Base-by-base conservation (phyloP, 257 asterid species). In the Solanum acaule region DNA sequence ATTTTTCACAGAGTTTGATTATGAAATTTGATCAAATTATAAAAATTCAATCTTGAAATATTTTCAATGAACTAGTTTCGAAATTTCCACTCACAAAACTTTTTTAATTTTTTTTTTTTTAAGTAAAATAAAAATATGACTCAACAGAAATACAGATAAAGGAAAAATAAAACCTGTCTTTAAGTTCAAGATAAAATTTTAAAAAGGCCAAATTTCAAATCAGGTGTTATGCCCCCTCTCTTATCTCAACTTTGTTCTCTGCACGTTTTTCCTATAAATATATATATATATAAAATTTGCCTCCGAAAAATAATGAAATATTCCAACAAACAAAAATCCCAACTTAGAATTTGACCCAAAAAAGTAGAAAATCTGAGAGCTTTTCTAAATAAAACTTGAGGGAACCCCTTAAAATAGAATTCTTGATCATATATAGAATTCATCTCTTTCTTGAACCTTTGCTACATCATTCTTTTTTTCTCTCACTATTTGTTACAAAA, bases 271-370 rank as follows among this genome's bases (percentile, higher is more conserved):
- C 27, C 78, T 87, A 25, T 29, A 81, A 46, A 49, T 81, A 27
- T 79, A 6, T 5, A 23, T 52, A 7, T 2, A 3, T n/a, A 10
- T 27, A 12, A 10, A 67, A 13, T 0, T 85, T 88, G 86, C 93
- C 93, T 92, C 96, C 95, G 93, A 82, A 92, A 88, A 88, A 23
- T 85, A 91, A 88, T 81, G 92, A 93, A 91, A 49, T 91, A 89
- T 92, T 93, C 94, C 94, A 91, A 92, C 94, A 93, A 92, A 90
- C 96, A 90, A 92, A 95, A 92, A 90, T 93, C 95, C 94, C 94
- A 91, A 90, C 92, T 86, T 84, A 92, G 91, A 91, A 90, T 90
- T 90, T 91, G 81, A 86, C 90, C 87, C 65, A 65, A 91, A 91
- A 46, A n/a, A 11, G 37, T 86, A 42, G 83, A 75, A 82, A 82